Conservation (phyloP, 2,329 filamentous ascomycete genomes). For the Helotiales sp. region DNA sequence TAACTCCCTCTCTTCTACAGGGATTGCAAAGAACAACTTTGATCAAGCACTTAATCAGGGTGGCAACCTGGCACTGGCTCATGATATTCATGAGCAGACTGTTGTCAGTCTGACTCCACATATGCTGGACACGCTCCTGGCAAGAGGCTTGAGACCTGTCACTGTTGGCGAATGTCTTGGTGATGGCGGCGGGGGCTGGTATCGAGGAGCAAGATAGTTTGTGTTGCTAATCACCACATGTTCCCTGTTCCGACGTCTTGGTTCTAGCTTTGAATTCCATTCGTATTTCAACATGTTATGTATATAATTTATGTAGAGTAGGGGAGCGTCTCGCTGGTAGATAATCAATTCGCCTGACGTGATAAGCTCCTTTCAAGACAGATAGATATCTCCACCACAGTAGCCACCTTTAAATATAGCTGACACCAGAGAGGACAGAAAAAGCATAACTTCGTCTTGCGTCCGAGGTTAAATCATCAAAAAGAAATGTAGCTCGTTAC, state of each 20-base stretch:
- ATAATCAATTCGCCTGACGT: too few relatives aligned
- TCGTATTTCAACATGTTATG: neutral
- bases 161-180: slow-evolving; percentile 42
- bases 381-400: too few relatives aligned
- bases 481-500: too few relatives aligned
- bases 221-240: neutral
- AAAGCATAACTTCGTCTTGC: too few relatives aligned
- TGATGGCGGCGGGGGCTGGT: neutral
- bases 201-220: neutral
- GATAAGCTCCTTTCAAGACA: too few relatives aligned
- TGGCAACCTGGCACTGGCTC: slow-evolving; percentile 43
- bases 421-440: too few relatives aligned
- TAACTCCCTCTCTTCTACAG: neutral
- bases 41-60: slow-evolving; percentile 8
- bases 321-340: too few relatives aligned
- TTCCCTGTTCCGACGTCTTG: neutral
- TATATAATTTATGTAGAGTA: neutral
- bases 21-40: slow-evolving; percentile 49
- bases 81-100: slow-evolving; percentile 45
- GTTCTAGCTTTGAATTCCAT: neutral
- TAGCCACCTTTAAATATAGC: too few relatives aligned
- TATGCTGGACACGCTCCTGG: slow-evolving; percentile 40
- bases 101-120: slow-evolving; percentile 40
- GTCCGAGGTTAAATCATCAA: too few relatives aligned
- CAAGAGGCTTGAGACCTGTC: slow-evolving; percentile 44